Conservation (phyloP, 495 filamentous ascomycete species). For the Penicillium paxilli region DNA sequence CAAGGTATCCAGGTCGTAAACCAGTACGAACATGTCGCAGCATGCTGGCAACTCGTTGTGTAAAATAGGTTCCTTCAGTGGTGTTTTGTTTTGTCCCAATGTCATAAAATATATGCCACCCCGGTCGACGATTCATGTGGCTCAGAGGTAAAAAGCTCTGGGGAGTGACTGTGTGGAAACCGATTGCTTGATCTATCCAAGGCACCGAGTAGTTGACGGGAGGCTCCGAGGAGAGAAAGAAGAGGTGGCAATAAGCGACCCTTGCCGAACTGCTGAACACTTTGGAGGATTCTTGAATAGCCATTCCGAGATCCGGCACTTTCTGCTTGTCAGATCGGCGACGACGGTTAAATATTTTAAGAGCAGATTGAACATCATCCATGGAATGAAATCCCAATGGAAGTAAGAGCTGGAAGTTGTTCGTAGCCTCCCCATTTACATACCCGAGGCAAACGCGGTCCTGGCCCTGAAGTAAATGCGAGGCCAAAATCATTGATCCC, state of each 20-base stretch:
- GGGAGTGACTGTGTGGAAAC: constrained; percentile 27
- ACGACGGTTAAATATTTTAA: constrained; percentile 11
- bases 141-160: constrained; percentile 12
- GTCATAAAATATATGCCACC: constrained; percentile 28
- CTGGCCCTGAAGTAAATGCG: constrained; percentile 9
- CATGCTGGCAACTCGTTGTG: constrained; percentile 16
- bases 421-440: constrained; percentile 4
- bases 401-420: constrained; percentile 17
- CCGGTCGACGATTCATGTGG: constrained; percentile 1
- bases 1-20: constrained; percentile 19
- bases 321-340: constrained; percentile 1
- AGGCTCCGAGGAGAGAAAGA: constrained; percentile 17
- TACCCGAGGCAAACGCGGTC: constrained; percentile 21
- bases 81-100: constrained; percentile 1
- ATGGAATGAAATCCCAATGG: constrained; percentile 24
- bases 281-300: constrained; percentile 10
- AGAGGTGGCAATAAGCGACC: constrained; percentile 23
- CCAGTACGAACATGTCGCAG: constrained; percentile 26
- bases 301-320: background rate
- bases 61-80: constrained; percentile 10
- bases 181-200: constrained; percentile 21
- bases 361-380: constrained; percentile 9
- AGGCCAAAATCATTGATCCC: constrained; percentile 16
- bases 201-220: constrained; percentile 12
- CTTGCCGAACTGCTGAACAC: constrained; percentile 15